A percentile compares a stretch with the other conserved stretches of the same genome.
Conservation (phyloP, 495 filamentous ascomycete species). For the Elaphomyces granulatus region DNA sequence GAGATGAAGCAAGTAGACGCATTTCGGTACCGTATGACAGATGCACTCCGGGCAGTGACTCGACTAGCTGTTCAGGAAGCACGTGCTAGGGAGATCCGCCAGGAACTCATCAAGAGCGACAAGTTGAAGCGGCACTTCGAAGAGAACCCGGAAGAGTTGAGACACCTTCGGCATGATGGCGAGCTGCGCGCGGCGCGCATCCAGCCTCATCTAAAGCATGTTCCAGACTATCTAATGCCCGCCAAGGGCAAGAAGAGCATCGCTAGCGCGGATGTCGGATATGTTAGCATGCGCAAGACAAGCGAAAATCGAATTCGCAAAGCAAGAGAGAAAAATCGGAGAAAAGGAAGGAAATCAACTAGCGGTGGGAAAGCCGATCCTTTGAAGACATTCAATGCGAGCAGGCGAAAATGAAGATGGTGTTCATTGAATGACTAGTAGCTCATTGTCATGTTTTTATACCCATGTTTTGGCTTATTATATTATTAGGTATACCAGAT, state of each 20-base stretch:
- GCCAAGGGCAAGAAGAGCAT: conserved; percentile 56
- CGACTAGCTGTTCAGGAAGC: conserved; percentile 78
- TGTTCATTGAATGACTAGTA: no score
- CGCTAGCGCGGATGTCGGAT: conserved; percentile 46
- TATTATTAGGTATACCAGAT: no score
- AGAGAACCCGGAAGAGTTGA: conserved; percentile 82
- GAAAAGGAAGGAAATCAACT: conserved; percentile 33
- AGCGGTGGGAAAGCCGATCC: conserved; percentile 55
- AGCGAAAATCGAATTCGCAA: conserved; percentile 62
- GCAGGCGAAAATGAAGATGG: no score
- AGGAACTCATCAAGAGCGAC: conserved; percentile 82
- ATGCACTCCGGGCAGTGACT: conserved; percentile 72
- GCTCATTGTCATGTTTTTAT: no score
- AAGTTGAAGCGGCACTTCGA: conserved; percentile 93
- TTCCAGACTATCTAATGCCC: conserved; percentile 88
- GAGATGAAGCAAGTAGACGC: conserved; percentile 86
- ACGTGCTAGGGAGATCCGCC: conserved; percentile 66
- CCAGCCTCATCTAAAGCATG: conserved; percentile 84
- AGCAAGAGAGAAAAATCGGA: conserved; percentile 46
- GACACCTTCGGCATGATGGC: conserved; percentile 78
- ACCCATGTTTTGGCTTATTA: no score
- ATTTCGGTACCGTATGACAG: conserved; percentile 89
- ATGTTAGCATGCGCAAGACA: conserved; percentile 61
- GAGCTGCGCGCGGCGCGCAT: conserved; percentile 66
- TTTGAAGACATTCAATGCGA: conserved; percentile 73